These are phyloP conservation scores for Candida boleticola DNA, from an alignment of 805 yeast species.

Conservation along the genomic window DNA sequence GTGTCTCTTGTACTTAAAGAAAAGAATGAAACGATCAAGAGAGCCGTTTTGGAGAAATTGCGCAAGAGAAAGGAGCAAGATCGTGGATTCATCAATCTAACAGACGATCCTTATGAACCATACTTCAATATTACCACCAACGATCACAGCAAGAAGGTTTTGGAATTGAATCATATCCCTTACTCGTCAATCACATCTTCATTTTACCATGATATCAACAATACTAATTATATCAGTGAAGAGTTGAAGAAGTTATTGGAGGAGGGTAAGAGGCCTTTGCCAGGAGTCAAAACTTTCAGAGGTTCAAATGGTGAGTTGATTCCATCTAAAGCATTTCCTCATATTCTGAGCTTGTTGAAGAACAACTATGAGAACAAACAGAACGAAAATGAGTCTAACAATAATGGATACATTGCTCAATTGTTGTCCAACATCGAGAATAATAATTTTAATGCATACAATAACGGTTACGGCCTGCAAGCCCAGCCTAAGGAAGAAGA, in stretches of 20 bases:
- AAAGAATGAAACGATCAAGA: constrained; percentile 72
- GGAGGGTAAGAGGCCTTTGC: constrained; percentile 45
- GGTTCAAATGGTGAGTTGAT: constrained; percentile 52
- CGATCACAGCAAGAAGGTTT: constrained; percentile 39
- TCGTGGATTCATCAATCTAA: constrained; percentile 74
- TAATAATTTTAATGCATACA: constrained; percentile 39
- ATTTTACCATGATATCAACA: constrained; percentile 61
- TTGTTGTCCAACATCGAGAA: constrained; percentile 38
- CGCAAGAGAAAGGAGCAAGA: constrained; percentile 69
- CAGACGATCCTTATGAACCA: constrained; percentile 86
- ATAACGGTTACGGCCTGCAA: constrained; percentile 32
- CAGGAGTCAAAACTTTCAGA: constrained; percentile 44
- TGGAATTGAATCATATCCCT: constrained; percentile 66
- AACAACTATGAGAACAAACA: constrained; percentile 16
- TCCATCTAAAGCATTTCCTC: constrained; percentile 48
- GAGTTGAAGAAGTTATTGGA: constrained; percentile 39
- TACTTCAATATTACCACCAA: constrained; percentile 63
- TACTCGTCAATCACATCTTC: constrained; percentile 74
- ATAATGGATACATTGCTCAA: constrained; percentile 37
- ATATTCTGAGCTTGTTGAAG: constrained; percentile 39
- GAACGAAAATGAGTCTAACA: constrained; percentile 17
- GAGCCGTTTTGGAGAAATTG: constrained; percentile 84
- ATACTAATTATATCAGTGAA: constrained; percentile 51
- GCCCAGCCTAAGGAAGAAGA: constrained; percentile 14
- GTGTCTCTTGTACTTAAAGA: constrained; percentile 72